A percentile compares a stretch with the other conserved stretches of the same genome.
Evolutionary conservation across 805 yeast species (phyloP).

Genomic region (Saturnispora galanensis): DNA sequence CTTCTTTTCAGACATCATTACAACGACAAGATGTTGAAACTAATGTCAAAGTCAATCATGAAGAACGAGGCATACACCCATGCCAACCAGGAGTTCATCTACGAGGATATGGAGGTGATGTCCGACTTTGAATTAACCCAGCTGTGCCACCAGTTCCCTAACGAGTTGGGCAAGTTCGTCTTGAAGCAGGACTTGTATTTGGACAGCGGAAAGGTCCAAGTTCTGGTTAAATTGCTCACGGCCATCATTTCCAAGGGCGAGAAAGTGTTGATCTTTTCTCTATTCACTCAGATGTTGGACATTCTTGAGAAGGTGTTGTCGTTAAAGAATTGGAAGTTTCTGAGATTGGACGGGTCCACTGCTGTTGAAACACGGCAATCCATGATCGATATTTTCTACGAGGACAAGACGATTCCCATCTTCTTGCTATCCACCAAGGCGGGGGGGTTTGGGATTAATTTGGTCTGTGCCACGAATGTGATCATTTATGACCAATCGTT

Average conservation of each 20-base stretch:
- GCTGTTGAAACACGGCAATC: slow-evolving; percentile 90
- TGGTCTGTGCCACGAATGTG: slow-evolving; percentile 91
- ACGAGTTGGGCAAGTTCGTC: slow-evolving; percentile 43
- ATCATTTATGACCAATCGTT: slow-evolving; percentile 88
- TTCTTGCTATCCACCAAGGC: slow-evolving; percentile 90
- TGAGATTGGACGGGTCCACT: slow-evolving; percentile 89
- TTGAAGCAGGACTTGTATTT: slow-evolving; percentile 43
- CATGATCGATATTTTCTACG: slow-evolving; percentile 79
- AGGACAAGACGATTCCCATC: slow-evolving; percentile 71
- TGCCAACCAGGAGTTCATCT: slow-evolving; percentile 70
- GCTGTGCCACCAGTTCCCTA: slow-evolving; percentile 64
- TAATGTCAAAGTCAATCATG: slow-evolving; percentile 75
- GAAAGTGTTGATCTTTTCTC: slow-evolving; percentile 75
- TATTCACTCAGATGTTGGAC: slow-evolving; percentile 88
- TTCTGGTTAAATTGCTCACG: slow-evolving; percentile 48
- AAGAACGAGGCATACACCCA: slow-evolving; percentile 65
- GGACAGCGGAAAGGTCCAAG: slow-evolving; percentile 65
- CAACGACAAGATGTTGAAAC: slow-evolving; percentile 40
- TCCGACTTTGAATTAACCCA: slow-evolving; percentile 78
- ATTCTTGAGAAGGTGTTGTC: slow-evolving; percentile 71
- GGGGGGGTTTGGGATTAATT: slow-evolving; percentile 97
- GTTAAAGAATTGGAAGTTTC: slow-evolving; percentile 53
- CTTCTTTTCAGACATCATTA: slow-evolving; percentile 64
- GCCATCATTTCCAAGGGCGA: slow-evolving; percentile 45
- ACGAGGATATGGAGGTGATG: slow-evolving; percentile 94